Percentiles rank a stretch among this genome's conserved stretches.
Conservation (phyloP, 441 rosid genomes). For the Monsonia emarginata region DNA sequence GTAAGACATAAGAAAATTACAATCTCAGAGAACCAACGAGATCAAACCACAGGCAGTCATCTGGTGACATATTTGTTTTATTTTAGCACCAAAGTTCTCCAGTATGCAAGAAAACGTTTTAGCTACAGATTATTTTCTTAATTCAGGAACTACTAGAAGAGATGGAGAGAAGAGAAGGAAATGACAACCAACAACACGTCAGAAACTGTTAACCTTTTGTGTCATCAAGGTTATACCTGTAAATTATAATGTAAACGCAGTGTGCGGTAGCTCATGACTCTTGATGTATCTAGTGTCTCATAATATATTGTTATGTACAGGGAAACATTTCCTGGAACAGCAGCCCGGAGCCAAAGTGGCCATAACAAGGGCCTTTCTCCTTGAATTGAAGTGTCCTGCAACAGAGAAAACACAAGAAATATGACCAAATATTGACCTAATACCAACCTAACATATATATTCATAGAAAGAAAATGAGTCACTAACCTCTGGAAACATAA, state of each 20-base stretch:
- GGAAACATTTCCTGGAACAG: slow-evolving; percentile 67
- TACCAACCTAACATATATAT: slow-evolving; percentile 15
- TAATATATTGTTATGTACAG: slow-evolving; percentile 62
- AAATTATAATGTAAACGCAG: slow-evolving; percentile 69
- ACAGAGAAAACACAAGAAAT: slow-evolving; percentile 20
- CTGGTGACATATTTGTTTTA: background rate
- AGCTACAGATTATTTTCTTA: background rate
- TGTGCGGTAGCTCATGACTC: slow-evolving; percentile 74
- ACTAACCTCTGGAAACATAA: slow-evolving; percentile 79
- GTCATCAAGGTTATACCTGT: slow-evolving; percentile 39
- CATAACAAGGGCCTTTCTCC: slow-evolving; percentile 53
- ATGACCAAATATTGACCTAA: slow-evolving; percentile 16
- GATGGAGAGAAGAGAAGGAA: background rate
- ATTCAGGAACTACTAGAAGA: background rate
- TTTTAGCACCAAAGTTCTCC: background rate
- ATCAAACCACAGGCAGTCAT: slow-evolving; percentile 1
- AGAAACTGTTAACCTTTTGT: background rate
- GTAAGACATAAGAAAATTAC: slow-evolving; percentile 1
- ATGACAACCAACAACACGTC: background rate
- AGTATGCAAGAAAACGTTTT: background rate
- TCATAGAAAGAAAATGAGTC: slow-evolving; percentile 18
- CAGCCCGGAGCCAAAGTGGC: slow-evolving; percentile 97
- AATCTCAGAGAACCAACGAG: slow-evolving; percentile 5
- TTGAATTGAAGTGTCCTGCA: slow-evolving; percentile 55
- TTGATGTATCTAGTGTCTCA: slow-evolving; percentile 69